phyloP scores from a whole-genome alignment of 805 yeast genomes.

The Myxozyma melibiosi region DNA sequence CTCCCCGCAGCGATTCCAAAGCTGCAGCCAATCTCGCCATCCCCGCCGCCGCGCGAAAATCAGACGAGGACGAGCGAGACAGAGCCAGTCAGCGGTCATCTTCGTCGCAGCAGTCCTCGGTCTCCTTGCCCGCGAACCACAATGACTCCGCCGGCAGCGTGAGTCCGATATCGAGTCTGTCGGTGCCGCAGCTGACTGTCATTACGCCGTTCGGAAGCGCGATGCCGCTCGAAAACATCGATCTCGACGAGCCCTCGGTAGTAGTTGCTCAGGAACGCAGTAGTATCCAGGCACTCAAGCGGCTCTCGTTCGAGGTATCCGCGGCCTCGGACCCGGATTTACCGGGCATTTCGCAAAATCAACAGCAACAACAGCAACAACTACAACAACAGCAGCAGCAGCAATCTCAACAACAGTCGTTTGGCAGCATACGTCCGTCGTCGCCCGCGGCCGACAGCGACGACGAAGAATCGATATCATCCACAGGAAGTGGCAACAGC shows the following conservation, averaged over 20 bases:
- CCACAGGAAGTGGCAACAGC: conserved; percentile 16
- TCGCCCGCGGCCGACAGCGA: conserved; percentile 1
- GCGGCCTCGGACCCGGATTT: conserved; percentile 47
- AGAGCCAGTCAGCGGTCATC: too few species aligned
- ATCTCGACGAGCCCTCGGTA: conserved; percentile 33
- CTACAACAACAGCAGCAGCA: conserved; percentile 4
- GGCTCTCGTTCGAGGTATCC: conserved; percentile 46
- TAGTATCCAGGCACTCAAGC: conserved; percentile 46
- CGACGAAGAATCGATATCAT: conserved; percentile 15
- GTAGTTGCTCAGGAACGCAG: conserved; percentile 46
- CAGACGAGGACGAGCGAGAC: too few species aligned
- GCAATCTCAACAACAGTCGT: not conserved
- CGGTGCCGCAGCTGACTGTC: conserved; percentile 6
- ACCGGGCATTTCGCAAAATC: conserved; percentile 37
- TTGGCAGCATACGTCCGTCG: not conserved
- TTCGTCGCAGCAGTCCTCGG: too few species aligned
- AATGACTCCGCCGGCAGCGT: too few species aligned
- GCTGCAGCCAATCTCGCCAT: too few species aligned
- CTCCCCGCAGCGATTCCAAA: too few species aligned
- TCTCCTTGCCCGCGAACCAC: too few species aligned
- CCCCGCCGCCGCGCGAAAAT: too few species aligned
- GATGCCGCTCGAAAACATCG: conserved; percentile 24
- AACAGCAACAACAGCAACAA: conserved; percentile 8
- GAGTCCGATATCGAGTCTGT: not conserved
- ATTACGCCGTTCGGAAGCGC: conserved; percentile 7